Percentiles rank a stretch among this genome's conserved stretches.
These are phyloP conservation scores for Sparassis latifolia DNA, from an alignment of 1,284 basidiomycete species.

Conservation along the genomic window DNA sequence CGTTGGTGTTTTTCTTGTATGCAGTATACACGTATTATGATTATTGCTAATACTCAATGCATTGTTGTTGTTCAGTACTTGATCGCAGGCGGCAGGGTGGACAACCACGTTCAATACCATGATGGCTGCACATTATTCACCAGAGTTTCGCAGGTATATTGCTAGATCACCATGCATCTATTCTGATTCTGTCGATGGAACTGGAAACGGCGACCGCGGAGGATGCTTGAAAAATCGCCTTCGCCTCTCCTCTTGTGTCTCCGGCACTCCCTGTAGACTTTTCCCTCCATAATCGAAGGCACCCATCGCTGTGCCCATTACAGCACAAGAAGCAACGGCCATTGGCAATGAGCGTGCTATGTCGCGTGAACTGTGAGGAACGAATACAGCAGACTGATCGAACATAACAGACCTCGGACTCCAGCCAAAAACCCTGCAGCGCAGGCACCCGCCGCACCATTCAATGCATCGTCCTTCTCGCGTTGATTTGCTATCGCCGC, in stretches of 20 bases:
- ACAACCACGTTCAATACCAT: too few relatives aligned
- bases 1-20: too few relatives aligned
- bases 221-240: conserved; percentile 68
- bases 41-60: too few relatives aligned
- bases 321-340: conserved; percentile 76
- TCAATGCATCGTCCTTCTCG: conserved; percentile 76
- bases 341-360: conserved; percentile 81
- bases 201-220: conserved; percentile 23
- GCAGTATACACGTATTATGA: too few relatives aligned
- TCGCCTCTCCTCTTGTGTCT: conserved; percentile 53
- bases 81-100: too few relatives aligned
- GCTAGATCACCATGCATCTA: conserved; percentile 18
- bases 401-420: conserved; percentile 55
- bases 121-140: too few relatives aligned
- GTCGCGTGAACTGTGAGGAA: conserved; percentile 9
- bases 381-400: background rate
- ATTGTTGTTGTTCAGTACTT: too few relatives aligned
- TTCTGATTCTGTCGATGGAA: conserved; percentile 19
- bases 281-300: conserved; percentile 80
- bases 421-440: conserved; percentile 91
- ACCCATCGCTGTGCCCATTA: conserved; percentile 78
- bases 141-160: conserved; percentile 1
- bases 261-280: conserved; percentile 39
- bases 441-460: conserved; percentile 85
- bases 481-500: conserved; percentile 77